phyloP scores from a whole-genome alignment of 2,329 filamentous ascomycete species.

The Fusarium sp. region DNA sequence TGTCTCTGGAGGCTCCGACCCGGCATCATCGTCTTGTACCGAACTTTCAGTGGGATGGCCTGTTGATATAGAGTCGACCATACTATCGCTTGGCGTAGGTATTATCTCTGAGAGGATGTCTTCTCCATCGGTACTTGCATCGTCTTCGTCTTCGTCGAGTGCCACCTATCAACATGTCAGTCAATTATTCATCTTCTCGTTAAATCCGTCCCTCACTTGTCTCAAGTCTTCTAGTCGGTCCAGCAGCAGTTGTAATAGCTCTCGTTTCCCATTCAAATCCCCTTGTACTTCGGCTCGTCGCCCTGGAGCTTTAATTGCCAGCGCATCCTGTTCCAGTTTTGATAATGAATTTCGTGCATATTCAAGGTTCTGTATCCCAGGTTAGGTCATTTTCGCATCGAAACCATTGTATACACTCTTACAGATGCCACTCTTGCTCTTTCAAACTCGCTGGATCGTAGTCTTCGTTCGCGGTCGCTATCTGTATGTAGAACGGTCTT shows the following conservation, averaged over 20 bases:
- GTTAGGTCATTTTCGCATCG: conserved; percentile 10
- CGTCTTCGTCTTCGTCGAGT: conserved; percentile 54
- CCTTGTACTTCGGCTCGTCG: conserved; percentile 71
- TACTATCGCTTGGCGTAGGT: conserved; percentile 66
- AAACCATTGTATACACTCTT: conserved; percentile 46
- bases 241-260: conserved; percentile 73
- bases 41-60: conserved; percentile 40
- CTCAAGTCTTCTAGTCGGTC: conserved; percentile 76
- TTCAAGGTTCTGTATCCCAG: conserved; percentile 71
- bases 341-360: conserved; percentile 77
- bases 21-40: conserved; percentile 45
- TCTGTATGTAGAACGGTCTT: conserved; percentile 72
- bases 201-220: conserved; percentile 59
- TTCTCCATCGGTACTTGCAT: conserved; percentile 64
- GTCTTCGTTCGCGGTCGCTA: conserved; percentile 67
- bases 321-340: conserved; percentile 76
- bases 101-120: conserved; percentile 68
- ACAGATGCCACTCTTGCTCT: conserved; percentile 59
- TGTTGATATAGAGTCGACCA: conserved; percentile 55
- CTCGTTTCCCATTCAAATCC: conserved; percentile 73
- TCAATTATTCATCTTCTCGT: neutral
- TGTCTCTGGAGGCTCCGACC: conserved; percentile 63
- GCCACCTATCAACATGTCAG: conserved; percentile 50
- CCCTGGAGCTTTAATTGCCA: conserved; percentile 67
- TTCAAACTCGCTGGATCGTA: conserved; percentile 74